Percentiles rank a stretch among this genome's conserved stretches.
phyloP scores from a whole-genome alignment of 192 early-diverging fungal genomes.

The Chytriomyces confervae region DNA sequence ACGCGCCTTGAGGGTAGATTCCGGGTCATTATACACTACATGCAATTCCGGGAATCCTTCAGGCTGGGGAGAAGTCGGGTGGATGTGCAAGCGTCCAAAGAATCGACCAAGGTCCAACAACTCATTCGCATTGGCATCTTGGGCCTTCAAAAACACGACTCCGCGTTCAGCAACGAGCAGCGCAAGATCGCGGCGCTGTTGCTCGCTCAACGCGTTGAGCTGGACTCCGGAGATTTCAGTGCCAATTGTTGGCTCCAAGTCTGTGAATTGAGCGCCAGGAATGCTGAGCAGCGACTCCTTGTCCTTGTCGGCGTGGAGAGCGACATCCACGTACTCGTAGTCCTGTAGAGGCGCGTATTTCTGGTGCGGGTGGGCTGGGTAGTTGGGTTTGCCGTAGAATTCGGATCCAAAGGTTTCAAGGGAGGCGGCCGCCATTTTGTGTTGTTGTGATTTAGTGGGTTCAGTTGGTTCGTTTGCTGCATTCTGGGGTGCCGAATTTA shows the following conservation, averaged over 20 bases:
- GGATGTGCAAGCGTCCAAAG: constrained; percentile 35
- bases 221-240: constrained; percentile 71
- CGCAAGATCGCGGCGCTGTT: constrained; percentile 68
- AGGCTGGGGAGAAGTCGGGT: constrained; percentile 41
- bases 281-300: constrained; percentile 58
- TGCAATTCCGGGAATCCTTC: constrained; percentile 34
- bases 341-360: constrained; percentile 33
- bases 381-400: constrained; percentile 26
- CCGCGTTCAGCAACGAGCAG: constrained; percentile 68
- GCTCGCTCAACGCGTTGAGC: constrained; percentile 54
- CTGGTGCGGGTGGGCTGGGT: constrained; percentile 26
- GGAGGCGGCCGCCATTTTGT: background rate
- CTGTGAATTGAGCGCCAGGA: constrained; percentile 57
- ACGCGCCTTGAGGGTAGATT: constrained; percentile 1
- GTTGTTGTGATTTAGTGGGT: background rate
- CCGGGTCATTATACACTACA: constrained; percentile 27
- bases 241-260: constrained; percentile 64
- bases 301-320: constrained; percentile 56
- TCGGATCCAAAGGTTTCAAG: constrained; percentile 20
- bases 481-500: no score
- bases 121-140: constrained; percentile 62
- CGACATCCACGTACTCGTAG: constrained; percentile 38
- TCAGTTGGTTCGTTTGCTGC: no score
- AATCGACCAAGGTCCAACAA: constrained; percentile 51
- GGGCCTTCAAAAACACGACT: constrained; percentile 73